Evolutionary conservation across 441 rosid genomes (phyloP).

Genomic region (Euphorbia celastroides): DNA sequence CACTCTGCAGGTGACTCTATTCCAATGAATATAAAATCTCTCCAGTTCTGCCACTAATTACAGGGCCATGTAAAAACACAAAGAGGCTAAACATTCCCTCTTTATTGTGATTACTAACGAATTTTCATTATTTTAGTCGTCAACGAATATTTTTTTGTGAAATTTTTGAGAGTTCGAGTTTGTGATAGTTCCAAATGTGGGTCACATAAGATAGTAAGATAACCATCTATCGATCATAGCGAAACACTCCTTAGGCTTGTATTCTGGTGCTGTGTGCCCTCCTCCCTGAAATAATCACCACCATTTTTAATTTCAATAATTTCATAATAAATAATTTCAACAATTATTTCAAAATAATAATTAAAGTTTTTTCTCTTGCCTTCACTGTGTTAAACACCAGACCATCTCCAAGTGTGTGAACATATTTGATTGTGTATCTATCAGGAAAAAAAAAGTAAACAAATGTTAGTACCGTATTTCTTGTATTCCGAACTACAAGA

Average conservation of each 20-base stretch:
- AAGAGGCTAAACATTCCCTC: too few relatives aligned
- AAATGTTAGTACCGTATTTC: neutral
- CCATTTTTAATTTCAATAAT: neutral
- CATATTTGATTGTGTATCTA: constrained; percentile 25
- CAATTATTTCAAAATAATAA: too few relatives aligned
- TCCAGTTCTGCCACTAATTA: too few relatives aligned
- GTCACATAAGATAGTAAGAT: constrained; percentile 13
- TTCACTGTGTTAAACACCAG: constrained; percentile 29
- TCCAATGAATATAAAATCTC: too few relatives aligned
- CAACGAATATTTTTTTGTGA: too few relatives aligned
- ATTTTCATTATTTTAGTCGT: too few relatives aligned
- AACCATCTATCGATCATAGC: constrained; percentile 10
- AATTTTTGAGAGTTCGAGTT: too few relatives aligned
- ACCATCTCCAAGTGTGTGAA: constrained; percentile 18
- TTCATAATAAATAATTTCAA: too few relatives aligned
- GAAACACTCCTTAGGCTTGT: constrained; percentile 6
- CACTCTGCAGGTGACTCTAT: too few relatives aligned
- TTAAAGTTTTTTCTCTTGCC: constrained; percentile 8
- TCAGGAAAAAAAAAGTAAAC: neutral
- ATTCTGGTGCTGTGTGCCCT: constrained; percentile 14
- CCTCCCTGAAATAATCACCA: neutral
- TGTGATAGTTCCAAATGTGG: too few relatives aligned
- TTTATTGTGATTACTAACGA: too few relatives aligned
- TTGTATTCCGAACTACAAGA: neutral
- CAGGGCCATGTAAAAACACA: too few relatives aligned